Base-by-base conservation (phyloP, 1,284 basidiomycete genomes). In the Ceratorhiza oryzae-sativae region DNA sequence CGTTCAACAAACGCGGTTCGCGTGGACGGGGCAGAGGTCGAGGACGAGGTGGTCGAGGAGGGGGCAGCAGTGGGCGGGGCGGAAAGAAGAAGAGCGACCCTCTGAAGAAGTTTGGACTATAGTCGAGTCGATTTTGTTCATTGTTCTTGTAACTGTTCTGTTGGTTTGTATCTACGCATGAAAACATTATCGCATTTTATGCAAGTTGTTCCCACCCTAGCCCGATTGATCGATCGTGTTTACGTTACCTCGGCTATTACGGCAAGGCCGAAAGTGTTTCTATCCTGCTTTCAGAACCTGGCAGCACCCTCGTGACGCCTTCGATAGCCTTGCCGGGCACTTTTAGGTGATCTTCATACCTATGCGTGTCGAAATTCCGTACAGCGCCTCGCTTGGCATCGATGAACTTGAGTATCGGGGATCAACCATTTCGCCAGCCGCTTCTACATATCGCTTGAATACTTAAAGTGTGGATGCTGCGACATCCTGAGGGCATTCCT, bases 81-180 rank as follows among this genome's bases (percentile, higher is more conserved):
- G 86, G 85, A 27, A 89, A 84, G 79, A 89, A 86, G 79, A 91
- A 90, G 77, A 84, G 85, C 25, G 90, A 94, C 78, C 92, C 92
- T 25, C 80, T 94, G 68, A 91, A 88, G 78, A 91, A 89, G 80
- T 93, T 93, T 77, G 84, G 87, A 68, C 80, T 81, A 77, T 83
- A 81, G 62, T 30, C 8, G 12, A 48, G 25, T 4, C n/a, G 60
- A 45, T 4, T 48, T 36, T 51, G 13, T 5, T 10, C 32, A 13
- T 41, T 25, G 27, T 41, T 6, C 23, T 65, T 45, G 9, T 46
- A 5, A 9, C n/a, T 32, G 9, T 9, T 58, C 10, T 58, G 34
- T 10, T 58, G 36, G 15, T 58, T 25, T 6, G 49, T 25, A 18
- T 53, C 42, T 18, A 45, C n/a, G 42, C 42, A 45, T 45, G 53